These are phyloP conservation scores for Trichoderma asperellum DNA, from an alignment of 2,329 filamentous ascomycete species.

Conservation along the genomic window DNA sequence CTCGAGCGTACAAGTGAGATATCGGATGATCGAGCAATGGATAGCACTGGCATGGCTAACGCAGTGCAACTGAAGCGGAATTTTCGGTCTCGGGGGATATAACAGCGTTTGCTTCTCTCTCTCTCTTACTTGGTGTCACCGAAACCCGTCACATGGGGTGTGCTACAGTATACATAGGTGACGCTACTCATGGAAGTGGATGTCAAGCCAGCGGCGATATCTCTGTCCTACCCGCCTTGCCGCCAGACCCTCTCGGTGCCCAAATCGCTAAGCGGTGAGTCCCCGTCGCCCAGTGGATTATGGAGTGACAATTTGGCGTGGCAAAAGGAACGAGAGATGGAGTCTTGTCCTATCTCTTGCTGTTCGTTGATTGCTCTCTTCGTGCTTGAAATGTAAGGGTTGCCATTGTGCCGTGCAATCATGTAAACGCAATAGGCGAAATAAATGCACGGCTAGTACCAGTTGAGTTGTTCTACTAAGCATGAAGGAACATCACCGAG, in stretches of 20 bases:
- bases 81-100: background rate
- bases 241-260: background rate
- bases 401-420: background rate
- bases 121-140: background rate
- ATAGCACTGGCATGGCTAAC: background rate
- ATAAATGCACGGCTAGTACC: background rate
- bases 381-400: background rate
- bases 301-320: background rate
- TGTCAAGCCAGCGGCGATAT: background rate
- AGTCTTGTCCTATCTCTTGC: background rate
- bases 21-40: background rate
- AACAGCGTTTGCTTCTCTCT: background rate
- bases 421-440: background rate
- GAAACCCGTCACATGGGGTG: background rate
- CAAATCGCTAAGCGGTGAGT: constrained; percentile 1
- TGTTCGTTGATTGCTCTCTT: background rate
- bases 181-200: constrained; percentile 8
- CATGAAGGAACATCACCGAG: background rate
- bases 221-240: constrained; percentile 11
- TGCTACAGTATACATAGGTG: background rate
- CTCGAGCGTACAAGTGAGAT: background rate
- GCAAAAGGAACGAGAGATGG: background rate
- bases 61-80: constrained; percentile 2
- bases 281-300: background rate
- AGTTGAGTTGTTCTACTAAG: background rate